These are phyloP conservation scores for Pleurostoma richardsiae DNA, from an alignment of 2,329 filamentous ascomycete species.

Conservation along the genomic window DNA sequence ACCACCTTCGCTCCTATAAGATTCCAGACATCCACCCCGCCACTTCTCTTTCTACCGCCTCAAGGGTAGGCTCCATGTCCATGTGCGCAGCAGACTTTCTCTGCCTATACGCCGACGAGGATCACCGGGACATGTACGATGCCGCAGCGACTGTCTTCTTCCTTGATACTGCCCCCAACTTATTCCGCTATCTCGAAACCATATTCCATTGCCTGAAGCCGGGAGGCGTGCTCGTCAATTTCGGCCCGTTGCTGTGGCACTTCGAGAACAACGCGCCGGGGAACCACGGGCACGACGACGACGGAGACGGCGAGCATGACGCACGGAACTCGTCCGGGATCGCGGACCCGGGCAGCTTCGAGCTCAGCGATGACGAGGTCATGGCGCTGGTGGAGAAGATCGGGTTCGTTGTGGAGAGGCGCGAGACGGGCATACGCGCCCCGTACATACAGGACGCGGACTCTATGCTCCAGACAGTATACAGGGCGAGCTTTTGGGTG, in stretches of 20 bases:
- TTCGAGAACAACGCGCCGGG: conserved; percentile 72
- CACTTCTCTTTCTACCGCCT: conserved; percentile 36
- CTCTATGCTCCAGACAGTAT: conserved; percentile 83
- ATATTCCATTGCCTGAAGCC: conserved; percentile 71
- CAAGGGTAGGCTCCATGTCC: conserved; percentile 63
- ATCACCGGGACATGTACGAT: conserved; percentile 62
- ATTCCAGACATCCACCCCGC: conserved; percentile 80
- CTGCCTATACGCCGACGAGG: conserved; percentile 68
- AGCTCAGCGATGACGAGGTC: conserved; percentile 87
- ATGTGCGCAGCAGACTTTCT: conserved; percentile 95
- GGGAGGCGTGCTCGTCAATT: conserved; percentile 80
- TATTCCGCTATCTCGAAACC: conserved; percentile 84
- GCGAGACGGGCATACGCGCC: conserved; percentile 55
- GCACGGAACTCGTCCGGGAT: conserved; percentile 59
- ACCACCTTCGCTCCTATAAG: conserved; percentile 69
- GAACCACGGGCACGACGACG: conserved; percentile 46
- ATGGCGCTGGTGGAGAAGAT: conserved; percentile 65
- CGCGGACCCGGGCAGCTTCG: conserved; percentile 83
- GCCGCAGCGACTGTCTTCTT: conserved; percentile 91
- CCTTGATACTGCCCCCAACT: conserved; percentile 91
- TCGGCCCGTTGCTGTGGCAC: conserved; percentile 92
- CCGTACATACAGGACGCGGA: conserved; percentile 83
- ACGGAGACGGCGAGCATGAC: conserved; percentile 45
- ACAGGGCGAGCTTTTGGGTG: conserved; percentile 79
- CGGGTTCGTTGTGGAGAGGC: conserved; percentile 70